Percentiles rank a stretch among this genome's conserved stretches.
These are phyloP conservation scores for Guadua angustifolia DNA, from an alignment of 176 grass and related monocot genomes.

Conservation along the genomic window DNA sequence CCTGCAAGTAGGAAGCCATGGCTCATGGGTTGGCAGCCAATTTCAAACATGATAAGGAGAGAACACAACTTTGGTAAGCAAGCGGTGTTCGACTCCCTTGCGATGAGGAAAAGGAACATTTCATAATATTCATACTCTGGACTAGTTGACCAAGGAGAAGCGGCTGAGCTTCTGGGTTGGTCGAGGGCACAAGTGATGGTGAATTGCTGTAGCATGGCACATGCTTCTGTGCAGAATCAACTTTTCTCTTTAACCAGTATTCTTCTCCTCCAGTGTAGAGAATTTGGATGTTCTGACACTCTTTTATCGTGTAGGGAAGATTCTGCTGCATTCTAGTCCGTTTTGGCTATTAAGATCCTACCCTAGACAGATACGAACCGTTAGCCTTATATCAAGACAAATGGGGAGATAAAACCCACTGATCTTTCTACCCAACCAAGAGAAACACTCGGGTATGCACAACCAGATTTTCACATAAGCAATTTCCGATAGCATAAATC, in stretches of 20 bases:
- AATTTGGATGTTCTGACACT: slow-evolving; percentile 25
- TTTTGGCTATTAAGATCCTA: too few species aligned
- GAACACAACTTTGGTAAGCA: slow-evolving; percentile 46
- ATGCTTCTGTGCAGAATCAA: background rate
- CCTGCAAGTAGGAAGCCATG: slow-evolving; percentile 77
- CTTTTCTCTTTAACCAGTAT: background rate
- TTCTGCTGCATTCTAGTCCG: background rate
- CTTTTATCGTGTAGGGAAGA: background rate
- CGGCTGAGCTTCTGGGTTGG: slow-evolving; percentile 27
- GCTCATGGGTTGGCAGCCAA: slow-evolving; percentile 91
- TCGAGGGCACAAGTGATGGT: slow-evolving; percentile 16
- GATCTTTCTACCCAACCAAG: too few species aligned
- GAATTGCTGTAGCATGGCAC: background rate
- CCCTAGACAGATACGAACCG: too few species aligned
- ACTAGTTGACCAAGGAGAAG: slow-evolving; percentile 24
- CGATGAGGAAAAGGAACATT: background rate
- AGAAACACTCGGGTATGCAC: too few species aligned
- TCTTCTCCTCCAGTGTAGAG: slow-evolving; percentile 1
- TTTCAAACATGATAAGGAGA: slow-evolving; percentile 79
- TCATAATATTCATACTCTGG: background rate
- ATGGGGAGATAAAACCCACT: too few species aligned
- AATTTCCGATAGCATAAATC: too few species aligned
- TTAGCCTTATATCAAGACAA: too few species aligned
- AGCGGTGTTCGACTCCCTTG: background rate
- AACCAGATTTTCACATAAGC: too few species aligned